These are phyloP conservation scores for Colletotrichum lupini DNA, from an alignment of 2,329 filamentous ascomycete species.

Conservation along the genomic window DNA sequence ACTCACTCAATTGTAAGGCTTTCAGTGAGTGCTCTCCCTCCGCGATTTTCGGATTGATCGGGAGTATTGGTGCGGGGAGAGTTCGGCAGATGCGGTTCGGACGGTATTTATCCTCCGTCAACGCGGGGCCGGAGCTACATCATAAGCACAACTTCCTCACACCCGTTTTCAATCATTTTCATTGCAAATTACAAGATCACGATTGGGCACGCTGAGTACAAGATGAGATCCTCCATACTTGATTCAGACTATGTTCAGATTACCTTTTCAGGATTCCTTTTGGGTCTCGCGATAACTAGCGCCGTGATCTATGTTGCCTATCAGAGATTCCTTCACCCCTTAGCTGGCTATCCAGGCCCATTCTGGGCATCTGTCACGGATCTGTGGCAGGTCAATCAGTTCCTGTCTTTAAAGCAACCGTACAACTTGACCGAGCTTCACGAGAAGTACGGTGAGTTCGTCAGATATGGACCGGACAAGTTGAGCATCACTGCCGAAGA, in stretches of 20 bases:
- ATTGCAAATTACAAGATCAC: neutral
- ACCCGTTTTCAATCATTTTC: neutral
- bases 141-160: neutral
- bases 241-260: neutral
- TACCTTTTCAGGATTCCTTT: neutral
- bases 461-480: constrained; percentile 21
- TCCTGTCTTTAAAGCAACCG: constrained; percentile 21
- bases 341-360: constrained; percentile 14
- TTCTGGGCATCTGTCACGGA: constrained; percentile 22
- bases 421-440: constrained; percentile 21
- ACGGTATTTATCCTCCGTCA: neutral
- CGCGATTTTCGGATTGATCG: neutral
- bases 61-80: neutral
- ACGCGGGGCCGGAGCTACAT: neutral
- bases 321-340: constrained; percentile 16
- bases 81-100: neutral
- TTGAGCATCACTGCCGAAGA: constrained; percentile 28
- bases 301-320: constrained; percentile 2
- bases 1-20: neutral
- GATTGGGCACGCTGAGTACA: neutral
- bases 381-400: constrained; percentile 18
- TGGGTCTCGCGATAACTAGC: neutral
- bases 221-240: neutral
- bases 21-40: neutral
- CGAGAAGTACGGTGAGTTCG: constrained; percentile 9